Evolutionary conservation across 352 stramenopile genomes (phyloP), one percentile per base, ranked within the genome.

Genomic region (Aphanomyces euteiches): DNA sequence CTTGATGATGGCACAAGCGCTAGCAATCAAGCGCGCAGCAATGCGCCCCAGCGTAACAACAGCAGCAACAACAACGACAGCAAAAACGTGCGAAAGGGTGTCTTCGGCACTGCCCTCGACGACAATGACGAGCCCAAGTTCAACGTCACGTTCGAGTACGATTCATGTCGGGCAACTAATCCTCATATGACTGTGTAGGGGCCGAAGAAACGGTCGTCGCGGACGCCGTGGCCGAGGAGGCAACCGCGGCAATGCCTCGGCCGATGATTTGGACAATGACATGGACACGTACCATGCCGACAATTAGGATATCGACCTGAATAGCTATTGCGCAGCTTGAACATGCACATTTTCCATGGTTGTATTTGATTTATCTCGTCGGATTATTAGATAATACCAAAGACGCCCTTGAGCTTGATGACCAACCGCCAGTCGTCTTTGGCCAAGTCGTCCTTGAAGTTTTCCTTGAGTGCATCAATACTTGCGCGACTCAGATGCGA

Each of bases 381-480:
- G 63, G 34, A 68, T 34, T 50, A 66, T 86, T 96, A 98, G 81
- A 98, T 96, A 79, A 99, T 98, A 76, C 96, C 90, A 75, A 98
- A 99, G 56, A 99, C 91, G 84, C 98, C 98, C 82, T 99, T 99
- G 71, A 99, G 92, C 81, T 99, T 98, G 66, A 99, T 96, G 58
- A 99, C 96, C 45, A 99, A 87, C 73, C 95, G 89, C 95, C 96
- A 99, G 82, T 99, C 96, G 72, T 99, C 95, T 76, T 98, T 98
- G 75, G 97, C 95, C 40, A 99, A 77, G 75, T 99, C 96, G 69
- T 98, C 95, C 75, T 97, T 96, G 92, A 99, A 99, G 83, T 99
- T 96, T 53, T 95, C 90, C 79, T 99, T 99, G 28, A 99, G 82
- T 41, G 96, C 92, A 79, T 99, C 96, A 78, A 99, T 99, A 38